Conservation (phyloP, 352 stramenopile genomes). For the Hyaloperonospora brassicae region DNA sequence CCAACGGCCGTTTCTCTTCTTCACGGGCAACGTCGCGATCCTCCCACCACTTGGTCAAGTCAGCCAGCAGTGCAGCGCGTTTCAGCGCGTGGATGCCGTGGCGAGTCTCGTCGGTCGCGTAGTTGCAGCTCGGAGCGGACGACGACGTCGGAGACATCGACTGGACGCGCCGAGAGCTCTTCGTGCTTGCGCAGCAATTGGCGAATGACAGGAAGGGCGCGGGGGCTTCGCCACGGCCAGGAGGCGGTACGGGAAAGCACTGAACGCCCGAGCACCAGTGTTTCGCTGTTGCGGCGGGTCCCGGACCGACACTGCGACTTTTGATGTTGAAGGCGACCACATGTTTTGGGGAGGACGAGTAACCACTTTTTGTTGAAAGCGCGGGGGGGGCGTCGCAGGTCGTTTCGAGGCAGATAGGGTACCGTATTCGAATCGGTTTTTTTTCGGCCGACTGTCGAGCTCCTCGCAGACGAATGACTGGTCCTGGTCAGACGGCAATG, state of each 20-base stretch:
- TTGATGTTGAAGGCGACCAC: too few relatives aligned
- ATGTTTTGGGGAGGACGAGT: too few relatives aligned
- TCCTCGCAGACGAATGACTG: constrained; percentile 1
- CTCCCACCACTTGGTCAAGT: constrained; percentile 17
- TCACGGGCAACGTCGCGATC: neutral
- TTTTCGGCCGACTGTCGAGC: constrained; percentile 17
- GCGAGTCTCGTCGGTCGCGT: constrained; percentile 3
- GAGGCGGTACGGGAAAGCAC: neutral
- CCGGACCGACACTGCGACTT: neutral
- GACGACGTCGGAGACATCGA: constrained; percentile 28
- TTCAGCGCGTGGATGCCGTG: constrained; percentile 6
- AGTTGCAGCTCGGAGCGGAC: constrained; percentile 12
- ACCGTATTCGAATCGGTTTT: neutral
- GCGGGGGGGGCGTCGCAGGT: too few relatives aligned
- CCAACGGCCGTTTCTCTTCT: constrained; percentile 17
- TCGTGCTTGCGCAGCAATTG: constrained; percentile 14
- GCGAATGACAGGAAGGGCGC: constrained; percentile 12
- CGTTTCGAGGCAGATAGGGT: too few relatives aligned
- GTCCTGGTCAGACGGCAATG: neutral
- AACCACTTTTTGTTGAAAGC: too few relatives aligned
- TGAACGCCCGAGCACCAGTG: constrained; percentile 4
- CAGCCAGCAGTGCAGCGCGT: constrained; percentile 8
- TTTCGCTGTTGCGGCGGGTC: constrained; percentile 18
- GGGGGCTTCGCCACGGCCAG: neutral
- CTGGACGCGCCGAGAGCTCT: neutral